A percentile compares a stretch with the other conserved stretches of the same genome.
Conservation (phyloP, 805 yeast species). For the Wickerhamomyces bisporus region DNA sequence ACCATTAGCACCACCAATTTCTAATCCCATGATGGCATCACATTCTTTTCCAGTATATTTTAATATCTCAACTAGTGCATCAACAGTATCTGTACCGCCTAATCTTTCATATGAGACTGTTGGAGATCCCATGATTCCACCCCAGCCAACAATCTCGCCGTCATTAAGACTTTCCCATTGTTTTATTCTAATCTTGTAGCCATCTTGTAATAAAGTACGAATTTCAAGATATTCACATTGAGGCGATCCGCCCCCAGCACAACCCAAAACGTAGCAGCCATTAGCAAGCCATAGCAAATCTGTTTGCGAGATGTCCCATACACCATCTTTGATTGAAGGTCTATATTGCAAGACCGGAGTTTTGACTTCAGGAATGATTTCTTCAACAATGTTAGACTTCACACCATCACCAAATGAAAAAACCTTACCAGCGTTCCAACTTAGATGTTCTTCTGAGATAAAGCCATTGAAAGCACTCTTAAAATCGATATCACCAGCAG, state of each 20-base stretch:
- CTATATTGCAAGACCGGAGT: slow-evolving; percentile 18
- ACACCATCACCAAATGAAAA: neutral
- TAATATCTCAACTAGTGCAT: slow-evolving; percentile 25
- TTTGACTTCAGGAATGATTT: neutral
- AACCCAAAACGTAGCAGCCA: slow-evolving; percentile 41
- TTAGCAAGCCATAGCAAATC: slow-evolving; percentile 34
- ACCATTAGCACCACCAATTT: slow-evolving; percentile 41
- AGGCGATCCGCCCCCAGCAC: slow-evolving; percentile 47
- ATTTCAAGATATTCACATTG: slow-evolving; percentile 32
- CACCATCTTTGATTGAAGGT: slow-evolving; percentile 27
- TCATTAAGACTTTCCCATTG: slow-evolving; percentile 26
- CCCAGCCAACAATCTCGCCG: slow-evolving; percentile 25
- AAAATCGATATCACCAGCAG: slow-evolving; percentile 9
- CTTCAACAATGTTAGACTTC: neutral
- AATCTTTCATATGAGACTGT: slow-evolving; percentile 38
- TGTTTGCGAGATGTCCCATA: slow-evolving; percentile 35
- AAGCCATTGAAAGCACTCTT: neutral
- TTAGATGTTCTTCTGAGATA: neutral
- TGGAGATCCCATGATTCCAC: slow-evolving; percentile 39
- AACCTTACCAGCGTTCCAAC: no score
- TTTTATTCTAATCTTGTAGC: slow-evolving; percentile 30
- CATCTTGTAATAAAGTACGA: slow-evolving; percentile 28
- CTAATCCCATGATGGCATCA: slow-evolving; percentile 29
- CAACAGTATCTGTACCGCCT: slow-evolving; percentile 28
- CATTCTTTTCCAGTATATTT: slow-evolving; percentile 24